phyloP scores from a whole-genome alignment of 73 alveolate genomes.

The Paramecium biaurelia region DNA sequence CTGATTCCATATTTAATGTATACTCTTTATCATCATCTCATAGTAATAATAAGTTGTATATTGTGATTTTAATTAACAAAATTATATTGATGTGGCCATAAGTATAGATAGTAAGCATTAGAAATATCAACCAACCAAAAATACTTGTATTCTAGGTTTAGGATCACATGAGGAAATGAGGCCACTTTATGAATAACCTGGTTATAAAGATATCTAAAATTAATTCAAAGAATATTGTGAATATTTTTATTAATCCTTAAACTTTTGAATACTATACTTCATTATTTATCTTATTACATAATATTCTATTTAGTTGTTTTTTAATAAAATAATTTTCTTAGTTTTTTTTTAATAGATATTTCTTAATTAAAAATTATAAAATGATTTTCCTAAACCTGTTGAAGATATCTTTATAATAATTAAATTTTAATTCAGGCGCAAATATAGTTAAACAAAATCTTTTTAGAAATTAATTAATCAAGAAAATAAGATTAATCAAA shows the following conservation, averaged over 20 bases:
- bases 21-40: background rate
- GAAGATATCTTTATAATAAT: no score
- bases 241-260: background rate
- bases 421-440: no score
- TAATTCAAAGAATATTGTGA: background rate
- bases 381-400: no score
- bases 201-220: background rate
- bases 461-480: no score
- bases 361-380: no score
- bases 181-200: background rate
- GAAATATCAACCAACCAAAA: background rate
- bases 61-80: background rate
- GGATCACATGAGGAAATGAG: background rate
- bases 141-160: background rate
- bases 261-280: background rate
- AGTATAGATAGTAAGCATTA: background rate
- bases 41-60: background rate
- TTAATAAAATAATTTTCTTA: no score
- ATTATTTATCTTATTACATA: no score
- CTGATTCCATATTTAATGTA: background rate
- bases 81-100: background rate
- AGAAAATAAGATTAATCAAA: no score
- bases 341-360: no score
- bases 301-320: no score
- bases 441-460: no score